Evolutionary conservation across 257 asterid species (phyloP).

Genomic region (Voacanga thouarsii): DNA sequence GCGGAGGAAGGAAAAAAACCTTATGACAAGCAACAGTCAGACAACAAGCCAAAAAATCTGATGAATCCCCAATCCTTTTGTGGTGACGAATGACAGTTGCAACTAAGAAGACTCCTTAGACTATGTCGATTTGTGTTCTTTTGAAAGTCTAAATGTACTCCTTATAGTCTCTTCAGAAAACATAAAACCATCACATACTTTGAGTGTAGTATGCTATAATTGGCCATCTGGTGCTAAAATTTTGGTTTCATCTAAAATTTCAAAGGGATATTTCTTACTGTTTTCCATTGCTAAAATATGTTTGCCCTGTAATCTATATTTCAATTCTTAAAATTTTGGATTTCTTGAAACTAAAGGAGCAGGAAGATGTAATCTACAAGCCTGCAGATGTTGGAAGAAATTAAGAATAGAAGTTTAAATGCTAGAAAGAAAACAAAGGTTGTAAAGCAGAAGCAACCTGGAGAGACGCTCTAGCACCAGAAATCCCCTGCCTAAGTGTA

Average conservation of each 20-base stretch:
- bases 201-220: neutral
- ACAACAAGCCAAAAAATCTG: neutral
- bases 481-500: conserved; percentile 28
- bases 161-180: neutral
- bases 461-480: conserved; percentile 38
- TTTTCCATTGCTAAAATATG: neutral
- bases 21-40: neutral
- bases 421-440: neutral
- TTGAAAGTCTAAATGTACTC: neutral
- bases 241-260: neutral
- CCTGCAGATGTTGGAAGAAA: neutral
- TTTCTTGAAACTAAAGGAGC: neutral
- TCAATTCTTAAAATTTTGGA: neutral
- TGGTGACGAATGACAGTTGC: neutral
- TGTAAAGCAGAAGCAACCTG: conserved; percentile 32
- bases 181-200: neutral
- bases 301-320: neutral
- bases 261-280: neutral
- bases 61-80: neutral
- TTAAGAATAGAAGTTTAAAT: neutral
- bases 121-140: neutral
- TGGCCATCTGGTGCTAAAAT: neutral
- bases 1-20: neutral
- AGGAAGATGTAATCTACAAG: neutral
- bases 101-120: neutral